Evolutionary conservation across 192 early-diverging fungal species (phyloP).

Genomic region (Nowakowskiella sp.): DNA sequence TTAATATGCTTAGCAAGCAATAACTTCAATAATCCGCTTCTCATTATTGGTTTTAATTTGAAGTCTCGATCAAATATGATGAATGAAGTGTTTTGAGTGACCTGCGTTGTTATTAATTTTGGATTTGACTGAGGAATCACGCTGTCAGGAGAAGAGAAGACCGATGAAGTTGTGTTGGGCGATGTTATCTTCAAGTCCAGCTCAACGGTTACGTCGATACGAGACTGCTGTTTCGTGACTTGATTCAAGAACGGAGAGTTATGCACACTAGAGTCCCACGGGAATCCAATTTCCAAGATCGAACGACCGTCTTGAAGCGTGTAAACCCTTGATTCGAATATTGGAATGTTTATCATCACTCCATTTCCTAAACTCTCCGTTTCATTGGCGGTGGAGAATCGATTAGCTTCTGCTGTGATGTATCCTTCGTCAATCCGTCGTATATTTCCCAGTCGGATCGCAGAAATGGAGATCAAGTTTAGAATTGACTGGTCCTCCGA

Average conservation of each 20-base stretch:
- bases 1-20: no score
- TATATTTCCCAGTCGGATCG: no score
- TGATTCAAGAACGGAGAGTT: constrained; percentile 19
- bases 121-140: no score
- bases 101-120: neutral
- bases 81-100: neutral
- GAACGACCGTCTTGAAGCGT: constrained; percentile 13
- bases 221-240: constrained; percentile 4
- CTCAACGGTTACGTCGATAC: constrained; percentile 13
- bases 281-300: constrained; percentile 16
- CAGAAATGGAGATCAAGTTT: no score
- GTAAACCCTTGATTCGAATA: neutral
- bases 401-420: no score
- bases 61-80: neutral
- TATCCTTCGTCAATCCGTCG: no score
- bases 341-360: no score
- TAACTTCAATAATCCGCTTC: neutral
- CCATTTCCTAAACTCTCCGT: no score
- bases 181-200: constrained; percentile 22
- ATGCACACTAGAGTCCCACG: constrained; percentile 25
- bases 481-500: constrained; percentile 21
- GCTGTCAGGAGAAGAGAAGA: no score
- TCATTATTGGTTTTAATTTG: neutral
- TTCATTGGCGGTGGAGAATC: no score
- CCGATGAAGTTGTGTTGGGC: no score